Conservation (phyloP, 1,284 basidiomycete species). For the Ganoderma sinense region DNA sequence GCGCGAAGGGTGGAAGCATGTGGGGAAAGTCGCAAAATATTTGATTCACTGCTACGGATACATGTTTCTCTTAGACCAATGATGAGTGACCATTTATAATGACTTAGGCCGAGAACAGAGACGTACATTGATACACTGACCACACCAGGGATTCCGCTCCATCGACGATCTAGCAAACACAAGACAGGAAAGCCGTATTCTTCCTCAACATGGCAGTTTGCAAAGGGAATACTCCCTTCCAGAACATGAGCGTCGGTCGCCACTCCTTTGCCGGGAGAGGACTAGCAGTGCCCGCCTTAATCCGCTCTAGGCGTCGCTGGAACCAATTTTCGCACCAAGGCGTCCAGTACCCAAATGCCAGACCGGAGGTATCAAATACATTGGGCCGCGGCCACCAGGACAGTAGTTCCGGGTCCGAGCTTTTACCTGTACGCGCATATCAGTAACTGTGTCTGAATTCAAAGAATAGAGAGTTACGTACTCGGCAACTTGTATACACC, state of each 20-base stretch:
- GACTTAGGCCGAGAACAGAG: too few relatives aligned
- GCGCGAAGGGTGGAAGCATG: too few relatives aligned
- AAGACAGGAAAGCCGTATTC: background rate
- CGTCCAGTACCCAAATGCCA: constrained; percentile 18
- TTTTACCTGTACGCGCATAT: background rate
- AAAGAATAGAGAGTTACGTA: background rate
- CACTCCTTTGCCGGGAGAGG: background rate
- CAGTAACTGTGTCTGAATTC: background rate
- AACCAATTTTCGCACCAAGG: constrained; percentile 15
- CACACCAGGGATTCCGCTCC: too few relatives aligned
- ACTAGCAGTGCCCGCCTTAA: background rate
- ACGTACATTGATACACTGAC: too few relatives aligned
- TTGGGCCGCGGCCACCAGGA: constrained; percentile 19
- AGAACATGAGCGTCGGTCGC: background rate
- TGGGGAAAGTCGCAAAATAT: too few relatives aligned
- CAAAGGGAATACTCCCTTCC: background rate
- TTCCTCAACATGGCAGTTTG: background rate
- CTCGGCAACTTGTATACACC: constrained; percentile 16
- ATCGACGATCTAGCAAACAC: too few relatives aligned
- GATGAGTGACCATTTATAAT: too few relatives aligned
- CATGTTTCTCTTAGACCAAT: too few relatives aligned
- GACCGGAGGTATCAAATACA: constrained; percentile 9
- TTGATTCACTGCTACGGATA: too few relatives aligned
- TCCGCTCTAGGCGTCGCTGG: background rate
- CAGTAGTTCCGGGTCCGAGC: background rate